Conservation (phyloP, 208 protist species). For the Leishmania martiniquensis region DNA sequence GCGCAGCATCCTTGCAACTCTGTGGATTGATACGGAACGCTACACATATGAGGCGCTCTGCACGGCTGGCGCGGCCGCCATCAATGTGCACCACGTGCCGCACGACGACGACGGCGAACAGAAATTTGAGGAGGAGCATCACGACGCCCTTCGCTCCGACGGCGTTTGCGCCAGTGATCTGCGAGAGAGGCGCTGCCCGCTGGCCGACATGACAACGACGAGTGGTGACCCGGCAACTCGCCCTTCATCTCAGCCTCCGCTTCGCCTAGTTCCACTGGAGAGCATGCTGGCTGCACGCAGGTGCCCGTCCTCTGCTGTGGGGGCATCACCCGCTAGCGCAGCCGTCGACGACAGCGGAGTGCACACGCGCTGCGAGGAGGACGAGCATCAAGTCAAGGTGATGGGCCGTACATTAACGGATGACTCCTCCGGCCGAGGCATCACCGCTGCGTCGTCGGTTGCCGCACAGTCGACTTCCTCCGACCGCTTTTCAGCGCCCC, state of each 20-base stretch:
- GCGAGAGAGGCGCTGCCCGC: background rate
- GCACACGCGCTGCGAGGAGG: background rate
- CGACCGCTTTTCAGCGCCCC: background rate
- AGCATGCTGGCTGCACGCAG: background rate
- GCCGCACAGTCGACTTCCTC: background rate
- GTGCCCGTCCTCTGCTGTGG: background rate
- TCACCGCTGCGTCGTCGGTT: background rate
- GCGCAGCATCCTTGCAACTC: background rate
- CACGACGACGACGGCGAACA: background rate
- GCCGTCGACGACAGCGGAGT: background rate
- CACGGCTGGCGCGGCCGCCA: conserved; percentile 34
- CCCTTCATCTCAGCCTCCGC: background rate
- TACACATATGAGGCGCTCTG: conserved; percentile 54
- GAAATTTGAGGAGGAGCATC: background rate
- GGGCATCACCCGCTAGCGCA: background rate
- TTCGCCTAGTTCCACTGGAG: conserved; percentile 13
- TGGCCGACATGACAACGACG: background rate
- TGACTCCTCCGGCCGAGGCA: background rate
- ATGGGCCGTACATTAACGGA: background rate
- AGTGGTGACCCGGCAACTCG: background rate
- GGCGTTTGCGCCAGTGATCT: no score
- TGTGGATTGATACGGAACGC: conserved; percentile 44
- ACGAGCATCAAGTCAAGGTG: background rate
- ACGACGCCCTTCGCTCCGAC: background rate
- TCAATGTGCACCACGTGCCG: background rate